phyloP scores from a whole-genome alignment of 2,329 filamentous ascomycete species.

The Talaromyces sp. region DNA sequence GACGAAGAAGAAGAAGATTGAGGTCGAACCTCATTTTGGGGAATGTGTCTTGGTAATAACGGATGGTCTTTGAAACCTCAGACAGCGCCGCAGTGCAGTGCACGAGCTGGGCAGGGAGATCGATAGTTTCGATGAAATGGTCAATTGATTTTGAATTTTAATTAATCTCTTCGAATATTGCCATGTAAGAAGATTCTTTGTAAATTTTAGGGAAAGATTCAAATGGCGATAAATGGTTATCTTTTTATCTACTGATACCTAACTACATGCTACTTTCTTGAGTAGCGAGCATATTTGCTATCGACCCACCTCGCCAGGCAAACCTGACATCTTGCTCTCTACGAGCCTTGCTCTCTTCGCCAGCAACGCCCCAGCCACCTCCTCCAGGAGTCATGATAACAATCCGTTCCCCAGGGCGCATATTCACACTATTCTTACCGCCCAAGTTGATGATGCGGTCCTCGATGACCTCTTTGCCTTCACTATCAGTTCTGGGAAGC shows the following conservation, averaged over 20 bases:
- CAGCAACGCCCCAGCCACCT: constrained; percentile 38
- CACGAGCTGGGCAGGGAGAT: neutral
- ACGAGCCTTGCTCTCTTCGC: constrained; percentile 46
- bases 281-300: constrained; percentile 42
- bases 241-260: neutral
- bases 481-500: constrained; percentile 44
- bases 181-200: neutral
- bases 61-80: neutral
- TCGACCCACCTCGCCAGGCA: constrained; percentile 55
- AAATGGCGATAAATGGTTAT: neutral
- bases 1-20: constrained; percentile 10
- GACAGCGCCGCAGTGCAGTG: neutral
- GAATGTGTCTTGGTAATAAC: neutral
- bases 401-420: constrained; percentile 32
- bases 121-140: neutral
- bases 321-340: constrained; percentile 52
- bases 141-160: neutral
- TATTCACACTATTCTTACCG: constrained; percentile 25
- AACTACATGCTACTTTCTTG: constrained; percentile 45
- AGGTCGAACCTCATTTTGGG: neutral
- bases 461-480: constrained; percentile 10
- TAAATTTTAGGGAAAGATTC: neutral
- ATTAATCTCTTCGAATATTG: neutral
- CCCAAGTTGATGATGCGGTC: constrained; percentile 23
- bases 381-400: constrained; percentile 34